Evolutionary conservation across 495 filamentous ascomycete species (phyloP).

Genomic region (Pyronema omphalodes): DNA sequence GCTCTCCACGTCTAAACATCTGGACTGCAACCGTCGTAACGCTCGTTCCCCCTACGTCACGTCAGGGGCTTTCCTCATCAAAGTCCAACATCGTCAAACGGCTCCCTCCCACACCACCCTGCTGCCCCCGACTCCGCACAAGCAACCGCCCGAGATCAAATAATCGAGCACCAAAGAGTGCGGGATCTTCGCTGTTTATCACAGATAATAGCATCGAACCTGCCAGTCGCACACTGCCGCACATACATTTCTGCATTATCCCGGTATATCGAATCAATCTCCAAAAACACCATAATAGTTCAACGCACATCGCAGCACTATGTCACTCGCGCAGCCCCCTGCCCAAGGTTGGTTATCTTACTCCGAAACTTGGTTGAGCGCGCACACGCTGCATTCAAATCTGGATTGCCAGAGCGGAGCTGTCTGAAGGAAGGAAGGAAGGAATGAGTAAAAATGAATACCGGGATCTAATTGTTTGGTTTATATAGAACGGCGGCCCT

Average conservation of each 20-base stretch:
- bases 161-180: background rate
- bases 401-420: no score
- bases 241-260: background rate
- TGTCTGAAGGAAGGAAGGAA: no score
- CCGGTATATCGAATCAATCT: slow-evolving; percentile 1
- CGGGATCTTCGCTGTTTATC: background rate
- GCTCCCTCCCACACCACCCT: background rate
- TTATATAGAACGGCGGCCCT: slow-evolving; percentile 21
- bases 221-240: slow-evolving; percentile 3
- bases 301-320: slow-evolving; percentile 4
- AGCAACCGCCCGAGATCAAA: background rate
- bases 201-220: background rate
- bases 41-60: background rate
- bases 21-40: background rate
- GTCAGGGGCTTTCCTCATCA: background rate
- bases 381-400: background rate
- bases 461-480: background rate
- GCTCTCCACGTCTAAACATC: background rate
- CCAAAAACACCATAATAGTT: background rate
- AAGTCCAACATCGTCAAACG: background rate
- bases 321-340: slow-evolving; percentile 25
- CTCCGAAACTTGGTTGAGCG: slow-evolving; percentile 11
- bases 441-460: no score
- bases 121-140: background rate
- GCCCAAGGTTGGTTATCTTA: slow-evolving; percentile 22